These are phyloP conservation scores for Ophiognomonia clavigignenti-juglandacearum DNA, from an alignment of 2,329 filamentous ascomycete species.

Conservation along the genomic window DNA sequence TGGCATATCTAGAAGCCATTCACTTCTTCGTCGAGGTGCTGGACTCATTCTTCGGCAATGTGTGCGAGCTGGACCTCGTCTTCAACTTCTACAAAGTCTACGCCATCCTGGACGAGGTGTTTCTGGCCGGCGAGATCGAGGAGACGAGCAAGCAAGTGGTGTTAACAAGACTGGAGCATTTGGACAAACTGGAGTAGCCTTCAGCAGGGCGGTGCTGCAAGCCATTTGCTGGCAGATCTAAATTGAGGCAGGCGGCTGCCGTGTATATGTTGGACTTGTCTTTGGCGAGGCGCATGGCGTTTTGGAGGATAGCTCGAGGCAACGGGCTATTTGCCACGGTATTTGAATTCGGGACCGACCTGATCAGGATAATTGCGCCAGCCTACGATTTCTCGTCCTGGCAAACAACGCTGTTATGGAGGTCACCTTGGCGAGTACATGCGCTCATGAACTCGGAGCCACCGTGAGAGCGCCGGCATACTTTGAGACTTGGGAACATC, in stretches of 20 bases:
- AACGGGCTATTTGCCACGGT: background rate
- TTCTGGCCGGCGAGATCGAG: conserved; percentile 94
- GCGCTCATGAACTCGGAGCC: too few relatives aligned
- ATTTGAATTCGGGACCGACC: background rate
- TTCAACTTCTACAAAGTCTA: conserved; percentile 88
- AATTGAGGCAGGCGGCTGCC: background rate
- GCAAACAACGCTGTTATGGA: too few relatives aligned
- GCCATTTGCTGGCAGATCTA: background rate
- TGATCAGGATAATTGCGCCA: too few relatives aligned
- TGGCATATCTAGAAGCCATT: conserved; percentile 94
- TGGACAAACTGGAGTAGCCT: conserved; percentile 85
- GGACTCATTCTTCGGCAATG: conserved; percentile 98
- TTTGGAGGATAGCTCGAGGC: background rate
- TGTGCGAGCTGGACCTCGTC: conserved; percentile 92
- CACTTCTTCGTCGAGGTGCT: conserved; percentile 99
- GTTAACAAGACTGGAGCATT: conserved; percentile 84
- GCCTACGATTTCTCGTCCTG: too few relatives aligned
- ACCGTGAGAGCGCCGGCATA: too few relatives aligned
- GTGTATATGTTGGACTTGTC: conserved; percentile 8
- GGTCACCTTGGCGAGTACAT: too few relatives aligned
- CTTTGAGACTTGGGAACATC: too few relatives aligned
- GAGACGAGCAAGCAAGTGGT: conserved; percentile 99
- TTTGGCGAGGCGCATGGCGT: conserved; percentile 16
- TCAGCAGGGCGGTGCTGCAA: background rate
- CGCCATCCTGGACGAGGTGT: conserved; percentile 96